Percentiles rank a stretch among this genome's conserved stretches.
Evolutionary conservation across 495 filamentous ascomycete genomes (phyloP).

Genomic region (Aspergillus bridgeri): DNA sequence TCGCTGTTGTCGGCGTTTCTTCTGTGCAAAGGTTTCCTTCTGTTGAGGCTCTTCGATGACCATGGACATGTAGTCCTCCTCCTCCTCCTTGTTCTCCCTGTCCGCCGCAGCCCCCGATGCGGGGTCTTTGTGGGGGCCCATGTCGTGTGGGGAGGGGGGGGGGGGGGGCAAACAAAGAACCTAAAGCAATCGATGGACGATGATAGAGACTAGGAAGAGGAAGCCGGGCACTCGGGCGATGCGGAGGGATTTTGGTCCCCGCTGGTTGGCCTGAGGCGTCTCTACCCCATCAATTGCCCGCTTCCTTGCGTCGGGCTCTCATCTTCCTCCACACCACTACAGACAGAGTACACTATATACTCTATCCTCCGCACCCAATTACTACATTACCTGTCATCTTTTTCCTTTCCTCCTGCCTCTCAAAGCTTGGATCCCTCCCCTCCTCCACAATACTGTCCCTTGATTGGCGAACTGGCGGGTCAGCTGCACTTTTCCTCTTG

Average conservation of each 20-base stretch:
- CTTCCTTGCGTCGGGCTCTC: not conserved
- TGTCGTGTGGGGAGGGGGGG: not conserved
- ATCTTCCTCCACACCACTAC: too few relatives aligned
- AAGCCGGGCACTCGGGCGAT: too few relatives aligned
- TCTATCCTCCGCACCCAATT: too few relatives aligned
- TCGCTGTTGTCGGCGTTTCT: constrained; percentile 50
- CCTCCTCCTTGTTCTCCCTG: constrained; percentile 45
- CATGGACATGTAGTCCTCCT: constrained; percentile 68
- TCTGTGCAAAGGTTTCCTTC: constrained; percentile 57
- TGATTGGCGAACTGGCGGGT: not conserved
- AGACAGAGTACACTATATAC: too few relatives aligned
- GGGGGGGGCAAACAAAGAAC: not conserved
- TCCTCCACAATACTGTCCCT: not conserved
- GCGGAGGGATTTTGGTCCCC: not conserved
- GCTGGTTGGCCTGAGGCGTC: not conserved
- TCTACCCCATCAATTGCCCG: not conserved
- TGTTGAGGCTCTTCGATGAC: constrained; percentile 51
- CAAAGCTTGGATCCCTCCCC: too few relatives aligned
- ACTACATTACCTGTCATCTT: too few relatives aligned
- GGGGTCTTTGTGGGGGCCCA: constrained; percentile 11
- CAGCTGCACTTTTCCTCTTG: not conserved
- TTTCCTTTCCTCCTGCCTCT: too few relatives aligned
- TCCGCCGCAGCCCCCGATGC: too few relatives aligned
- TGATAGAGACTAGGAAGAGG: not conserved
- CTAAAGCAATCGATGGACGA: too few relatives aligned